A percentile compares a stretch with the other conserved stretches of the same genome.
Conservation (phyloP, 1,284 basidiomycete species). For the Porodaedalea pini region DNA sequence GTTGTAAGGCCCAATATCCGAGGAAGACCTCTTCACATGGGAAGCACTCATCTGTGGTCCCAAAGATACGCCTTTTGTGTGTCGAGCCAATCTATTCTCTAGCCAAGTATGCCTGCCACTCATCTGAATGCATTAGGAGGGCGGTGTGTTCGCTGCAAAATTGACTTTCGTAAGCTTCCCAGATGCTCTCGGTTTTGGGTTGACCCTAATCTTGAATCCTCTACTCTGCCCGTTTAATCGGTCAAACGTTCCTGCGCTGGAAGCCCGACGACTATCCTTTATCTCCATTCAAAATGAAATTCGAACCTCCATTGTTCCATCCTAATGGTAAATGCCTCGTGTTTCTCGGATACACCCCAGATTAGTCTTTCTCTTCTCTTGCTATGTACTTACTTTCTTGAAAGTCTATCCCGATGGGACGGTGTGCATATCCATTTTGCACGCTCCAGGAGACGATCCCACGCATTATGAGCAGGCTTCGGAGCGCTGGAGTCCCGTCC, state of each 20-base stretch:
- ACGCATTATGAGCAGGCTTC: constrained; percentile 91
- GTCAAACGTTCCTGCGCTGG: not conserved
- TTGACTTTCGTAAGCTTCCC: constrained; percentile 78
- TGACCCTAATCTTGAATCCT: constrained; percentile 3
- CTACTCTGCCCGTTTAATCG: constrained; percentile 14
- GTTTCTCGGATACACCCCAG: constrained; percentile 1
- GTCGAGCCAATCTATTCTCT: constrained; percentile 27
- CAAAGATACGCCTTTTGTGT: constrained; percentile 94
- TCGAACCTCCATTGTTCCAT: constrained; percentile 95
- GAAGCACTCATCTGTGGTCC: constrained; percentile 96
- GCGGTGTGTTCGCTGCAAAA: constrained; percentile 92
- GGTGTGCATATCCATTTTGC: constrained; percentile 98
- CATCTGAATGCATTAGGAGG: constrained; percentile 59
- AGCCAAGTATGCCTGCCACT: not conserved
- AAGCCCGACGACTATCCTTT: constrained; percentile 91
- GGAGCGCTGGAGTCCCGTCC: constrained; percentile 97
- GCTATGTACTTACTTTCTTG: constrained; percentile 12
- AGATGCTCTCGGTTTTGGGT: not conserved
- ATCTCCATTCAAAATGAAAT: constrained; percentile 97
- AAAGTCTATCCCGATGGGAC: constrained; percentile 90
- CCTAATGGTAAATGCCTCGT: constrained; percentile 80
- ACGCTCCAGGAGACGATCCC: constrained; percentile 94
- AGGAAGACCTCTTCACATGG: constrained; percentile 98
- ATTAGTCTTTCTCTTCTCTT: constrained; percentile 2
- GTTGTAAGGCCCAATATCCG: constrained; percentile 75